phyloP scores from a whole-genome alignment of 1,139 yeast genomes.

The Debaryomycetaceae sp. region DNA sequence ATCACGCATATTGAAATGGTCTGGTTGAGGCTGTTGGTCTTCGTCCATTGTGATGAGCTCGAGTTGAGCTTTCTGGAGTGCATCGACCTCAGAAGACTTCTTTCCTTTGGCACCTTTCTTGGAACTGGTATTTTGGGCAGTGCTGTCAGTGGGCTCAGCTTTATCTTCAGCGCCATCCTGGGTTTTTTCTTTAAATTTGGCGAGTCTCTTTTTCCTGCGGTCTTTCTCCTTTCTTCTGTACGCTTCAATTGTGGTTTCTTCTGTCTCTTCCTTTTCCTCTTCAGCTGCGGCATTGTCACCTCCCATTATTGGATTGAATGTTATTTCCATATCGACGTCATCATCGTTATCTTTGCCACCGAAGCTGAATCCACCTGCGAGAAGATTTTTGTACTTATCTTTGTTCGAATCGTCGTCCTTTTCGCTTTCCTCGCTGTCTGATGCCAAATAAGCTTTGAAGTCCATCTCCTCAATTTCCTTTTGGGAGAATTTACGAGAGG shows the following conservation, averaged over 20 bases:
- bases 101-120: conserved; percentile 16
- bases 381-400: conserved; percentile 63
- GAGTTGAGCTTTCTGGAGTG: conserved; percentile 55
- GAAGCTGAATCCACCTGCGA: conserved; percentile 44
- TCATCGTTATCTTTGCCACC: conserved; percentile 23
- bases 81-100: background rate
- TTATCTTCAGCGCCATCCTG: conserved; percentile 28
- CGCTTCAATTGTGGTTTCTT: conserved; percentile 77
- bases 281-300: conserved; percentile 32
- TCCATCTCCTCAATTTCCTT: conserved; percentile 96
- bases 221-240: conserved; percentile 89
- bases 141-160: conserved; percentile 10
- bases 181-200: conserved; percentile 59
- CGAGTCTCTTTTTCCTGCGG: conserved; percentile 79
- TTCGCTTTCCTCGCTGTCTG: conserved; percentile 63
- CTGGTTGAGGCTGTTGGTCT: conserved; percentile 38
- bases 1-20: conserved; percentile 80
- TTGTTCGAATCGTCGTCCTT: conserved; percentile 43
- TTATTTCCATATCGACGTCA: conserved; percentile 86
- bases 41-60: conserved; percentile 72
- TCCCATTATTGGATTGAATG: conserved; percentile 85
- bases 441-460: conserved; percentile 90
- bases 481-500: conserved; percentile 80
- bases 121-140: conserved; percentile 10
- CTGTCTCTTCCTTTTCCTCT: conserved; percentile 40